Conservation (phyloP, 768 basidiomycete species). For the Lactarius vividus region DNA sequence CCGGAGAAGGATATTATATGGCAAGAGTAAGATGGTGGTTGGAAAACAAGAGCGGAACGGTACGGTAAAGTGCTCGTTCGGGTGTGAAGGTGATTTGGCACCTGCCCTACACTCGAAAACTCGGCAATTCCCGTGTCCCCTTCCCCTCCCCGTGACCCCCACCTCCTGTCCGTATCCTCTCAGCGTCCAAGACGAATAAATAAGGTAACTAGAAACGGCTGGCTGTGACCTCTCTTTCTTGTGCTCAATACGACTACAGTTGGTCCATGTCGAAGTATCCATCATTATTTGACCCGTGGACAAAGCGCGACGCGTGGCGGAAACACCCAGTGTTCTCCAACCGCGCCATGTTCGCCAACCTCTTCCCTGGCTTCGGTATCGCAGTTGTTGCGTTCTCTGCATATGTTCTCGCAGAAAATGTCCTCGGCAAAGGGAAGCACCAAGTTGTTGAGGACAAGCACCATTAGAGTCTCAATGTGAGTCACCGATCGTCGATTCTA, state of each 20-base stretch:
- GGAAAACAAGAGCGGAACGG: slow-evolving; percentile 25
- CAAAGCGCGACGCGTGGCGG: slow-evolving; percentile 89
- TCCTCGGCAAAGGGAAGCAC: slow-evolving; percentile 35
- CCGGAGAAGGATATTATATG: background rate
- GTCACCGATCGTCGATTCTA: background rate
- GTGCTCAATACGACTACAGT: background rate
- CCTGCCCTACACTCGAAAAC: slow-evolving; percentile 56
- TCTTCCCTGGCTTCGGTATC: slow-evolving; percentile 95
- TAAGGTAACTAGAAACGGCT: background rate
- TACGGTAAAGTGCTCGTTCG: slow-evolving; percentile 23
- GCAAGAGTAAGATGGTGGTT: slow-evolving; percentile 15
- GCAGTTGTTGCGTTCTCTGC: slow-evolving; percentile 89
- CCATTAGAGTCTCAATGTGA: slow-evolving; percentile 8
- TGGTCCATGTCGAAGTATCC: slow-evolving; percentile 40
- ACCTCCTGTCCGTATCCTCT: background rate
- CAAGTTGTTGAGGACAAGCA: slow-evolving; percentile 22
- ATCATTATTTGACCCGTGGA: slow-evolving; percentile 93
- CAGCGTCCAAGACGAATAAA: background rate
- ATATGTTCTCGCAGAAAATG: slow-evolving; percentile 84
- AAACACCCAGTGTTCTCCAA: slow-evolving; percentile 86
- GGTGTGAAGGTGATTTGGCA: slow-evolving; percentile 34
- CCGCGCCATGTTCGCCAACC: slow-evolving; percentile 80
- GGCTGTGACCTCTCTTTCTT: background rate
- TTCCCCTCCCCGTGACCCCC: slow-evolving; percentile 7
- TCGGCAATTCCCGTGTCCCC: slow-evolving; percentile 15